Evolutionary conservation across 2,329 filamentous ascomycete species (phyloP).

Genomic region (Lecanicillium sp.): DNA sequence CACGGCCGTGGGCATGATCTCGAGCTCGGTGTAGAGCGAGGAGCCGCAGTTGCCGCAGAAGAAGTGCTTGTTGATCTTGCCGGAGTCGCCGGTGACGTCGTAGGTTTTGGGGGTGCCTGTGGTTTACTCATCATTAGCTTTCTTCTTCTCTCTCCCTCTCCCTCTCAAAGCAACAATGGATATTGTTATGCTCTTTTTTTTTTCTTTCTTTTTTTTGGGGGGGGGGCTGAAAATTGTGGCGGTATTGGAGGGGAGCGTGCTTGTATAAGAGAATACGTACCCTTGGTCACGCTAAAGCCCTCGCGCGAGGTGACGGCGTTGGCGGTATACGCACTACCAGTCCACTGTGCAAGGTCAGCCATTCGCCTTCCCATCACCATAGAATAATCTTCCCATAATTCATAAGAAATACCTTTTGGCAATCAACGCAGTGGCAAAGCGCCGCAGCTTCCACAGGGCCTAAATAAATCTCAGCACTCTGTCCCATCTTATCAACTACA

Average conservation of each 20-base stretch:
- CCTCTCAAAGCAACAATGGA: fast-evolving
- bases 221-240: too few relatives aligned
- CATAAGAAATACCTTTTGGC: slow-evolving; percentile 50
- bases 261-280: too few relatives aligned
- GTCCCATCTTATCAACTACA: too few relatives aligned
- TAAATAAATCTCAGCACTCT: slow-evolving; percentile 25
- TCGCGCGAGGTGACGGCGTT: slow-evolving; percentile 44
- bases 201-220: too few relatives aligned
- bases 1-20: slow-evolving; percentile 45
- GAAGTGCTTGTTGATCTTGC: slow-evolving; percentile 50
- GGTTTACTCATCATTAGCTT: not conserved
- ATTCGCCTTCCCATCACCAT: too few relatives aligned
- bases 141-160: not conserved
- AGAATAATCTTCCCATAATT: too few relatives aligned
- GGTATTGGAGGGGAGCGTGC: too few relatives aligned
- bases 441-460: slow-evolving; percentile 33
- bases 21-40: slow-evolving; percentile 44
- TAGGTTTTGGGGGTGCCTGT: slow-evolving; percentile 41
- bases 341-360: slow-evolving; percentile 30
- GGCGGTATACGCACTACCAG: slow-evolving; percentile 48
- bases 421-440: slow-evolving; percentile 48
- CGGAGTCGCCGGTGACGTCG: slow-evolving; percentile 41
- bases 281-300: slow-evolving; percentile 44
- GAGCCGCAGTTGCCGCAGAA: slow-evolving; percentile 49
- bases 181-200: too few relatives aligned